phyloP scores from a whole-genome alignment of 2,329 filamentous ascomycete species.

The Pseudogymnoascus sp. region DNA sequence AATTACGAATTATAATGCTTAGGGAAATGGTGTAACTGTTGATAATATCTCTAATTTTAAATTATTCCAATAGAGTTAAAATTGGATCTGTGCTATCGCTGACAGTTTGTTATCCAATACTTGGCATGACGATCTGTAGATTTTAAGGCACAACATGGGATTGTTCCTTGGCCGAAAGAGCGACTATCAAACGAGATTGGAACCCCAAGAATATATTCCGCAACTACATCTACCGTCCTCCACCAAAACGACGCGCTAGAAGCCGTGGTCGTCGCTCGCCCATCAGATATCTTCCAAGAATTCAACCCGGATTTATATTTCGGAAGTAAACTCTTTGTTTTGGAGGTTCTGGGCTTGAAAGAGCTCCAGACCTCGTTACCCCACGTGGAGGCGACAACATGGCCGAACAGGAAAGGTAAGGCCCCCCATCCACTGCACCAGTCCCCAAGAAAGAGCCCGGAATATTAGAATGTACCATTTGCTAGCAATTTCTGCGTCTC shows the following conservation, averaged over 20 bases:
- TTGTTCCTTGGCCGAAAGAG: conserved; percentile 5
- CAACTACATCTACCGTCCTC: neutral
- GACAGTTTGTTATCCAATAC: conserved; percentile 3
- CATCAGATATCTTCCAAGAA: neutral
- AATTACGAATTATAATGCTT: neutral
- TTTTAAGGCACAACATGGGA: conserved; percentile 6
- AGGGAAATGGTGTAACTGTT: neutral
- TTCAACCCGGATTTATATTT: neutral
- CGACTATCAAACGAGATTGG: conserved; percentile 8
- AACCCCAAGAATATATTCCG: neutral
- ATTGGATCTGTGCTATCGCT: conserved; percentile 6
- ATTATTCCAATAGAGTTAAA: neutral
- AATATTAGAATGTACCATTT: neutral
- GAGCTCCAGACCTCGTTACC: conserved; percentile 3
- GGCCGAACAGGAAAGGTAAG: neutral
- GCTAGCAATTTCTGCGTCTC: neutral
- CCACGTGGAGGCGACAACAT: conserved; percentile 7
- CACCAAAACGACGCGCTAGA: neutral
- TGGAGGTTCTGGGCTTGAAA: neutral
- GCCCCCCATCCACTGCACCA: neutral
- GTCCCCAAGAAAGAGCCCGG: neutral
- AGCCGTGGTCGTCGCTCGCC: neutral
- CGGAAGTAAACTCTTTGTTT: neutral
- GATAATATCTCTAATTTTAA: neutral
- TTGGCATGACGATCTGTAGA: neutral